These are phyloP conservation scores for Fusarium decemcellulare DNA, from an alignment of 2,329 filamentous ascomycete species.

Conservation along the genomic window DNA sequence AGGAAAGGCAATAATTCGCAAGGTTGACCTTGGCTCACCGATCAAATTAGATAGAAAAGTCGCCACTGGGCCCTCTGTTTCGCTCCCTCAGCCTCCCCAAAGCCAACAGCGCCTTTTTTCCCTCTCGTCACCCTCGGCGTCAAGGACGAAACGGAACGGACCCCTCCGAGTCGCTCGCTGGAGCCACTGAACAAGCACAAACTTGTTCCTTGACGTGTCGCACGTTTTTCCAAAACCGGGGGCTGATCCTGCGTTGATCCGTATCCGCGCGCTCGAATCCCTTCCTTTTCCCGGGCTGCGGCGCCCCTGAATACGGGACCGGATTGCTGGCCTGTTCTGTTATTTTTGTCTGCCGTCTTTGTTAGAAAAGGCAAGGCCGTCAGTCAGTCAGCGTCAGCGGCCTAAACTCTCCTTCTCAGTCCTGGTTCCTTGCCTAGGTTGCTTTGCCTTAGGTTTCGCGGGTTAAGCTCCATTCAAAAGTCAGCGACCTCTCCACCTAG, in stretches of 20 bases:
- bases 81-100: neutral
- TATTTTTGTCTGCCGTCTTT: neutral
- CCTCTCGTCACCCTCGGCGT: conserved; percentile 1
- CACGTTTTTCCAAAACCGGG: conserved; percentile 37
- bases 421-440: neutral
- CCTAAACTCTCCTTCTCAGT: conserved; percentile 4
- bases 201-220: conserved; percentile 41
- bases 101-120: conserved; percentile 8
- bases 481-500: conserved; percentile 24
- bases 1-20: conserved; percentile 26
- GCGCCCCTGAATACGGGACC: conserved; percentile 30
- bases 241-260: conserved; percentile 37
- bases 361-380: neutral
- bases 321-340: neutral
- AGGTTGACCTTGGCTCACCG: conserved; percentile 40
- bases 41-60: conserved; percentile 37
- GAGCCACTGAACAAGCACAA: conserved; percentile 28
- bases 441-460: neutral
- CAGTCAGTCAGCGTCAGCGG: conserved; percentile 28
- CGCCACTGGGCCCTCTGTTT: conserved; percentile 36
- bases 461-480: conserved; percentile 1
- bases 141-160: conserved; percentile 31
- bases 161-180: conserved; percentile 16
- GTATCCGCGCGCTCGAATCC: conserved; percentile 10
- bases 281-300: conserved; percentile 26